These are phyloP conservation scores for Petunia axillaris DNA, from an alignment of 257 asterid genomes.

Conservation along the genomic window DNA sequence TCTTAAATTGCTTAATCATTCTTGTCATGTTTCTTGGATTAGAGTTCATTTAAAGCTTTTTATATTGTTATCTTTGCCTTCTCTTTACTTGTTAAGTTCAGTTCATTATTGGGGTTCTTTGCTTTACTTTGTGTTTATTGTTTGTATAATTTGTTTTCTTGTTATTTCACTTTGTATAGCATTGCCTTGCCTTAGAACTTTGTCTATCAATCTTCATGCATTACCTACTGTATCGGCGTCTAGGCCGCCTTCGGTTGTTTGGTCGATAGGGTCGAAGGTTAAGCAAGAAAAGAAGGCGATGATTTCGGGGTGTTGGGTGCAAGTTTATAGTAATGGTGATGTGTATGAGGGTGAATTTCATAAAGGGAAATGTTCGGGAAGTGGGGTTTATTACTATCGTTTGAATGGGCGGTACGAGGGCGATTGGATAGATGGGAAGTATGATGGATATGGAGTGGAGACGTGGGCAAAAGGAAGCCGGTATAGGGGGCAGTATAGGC, in stretches of 20 bases:
- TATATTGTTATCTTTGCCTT: conserved; percentile 41
- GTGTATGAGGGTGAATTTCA: conserved; percentile 57
- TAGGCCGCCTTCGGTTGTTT: conserved; percentile 42
- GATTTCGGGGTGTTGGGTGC: conserved; percentile 50
- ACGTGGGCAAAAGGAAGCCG: conserved; percentile 54
- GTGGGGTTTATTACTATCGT: conserved; percentile 53
- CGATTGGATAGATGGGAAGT: conserved; percentile 52
- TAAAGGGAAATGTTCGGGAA: conserved; percentile 55
- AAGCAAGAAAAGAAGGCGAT: conserved; percentile 34
- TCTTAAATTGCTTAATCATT: conserved; percentile 42
- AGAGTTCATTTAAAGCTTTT: conserved; percentile 45
- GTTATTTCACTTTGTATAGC: conserved; percentile 37
- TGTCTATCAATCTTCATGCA: conserved; percentile 34
- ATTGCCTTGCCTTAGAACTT: conserved; percentile 39
- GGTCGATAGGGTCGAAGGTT: conserved; percentile 56
- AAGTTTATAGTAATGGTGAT: conserved; percentile 52
- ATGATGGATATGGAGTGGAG: conserved; percentile 52
- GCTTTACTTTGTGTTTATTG: conserved; percentile 33
- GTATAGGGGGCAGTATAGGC: conserved; percentile 52
- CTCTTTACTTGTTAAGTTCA: conserved; percentile 39
- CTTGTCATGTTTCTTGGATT: conserved; percentile 43
- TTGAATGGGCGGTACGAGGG: conserved; percentile 57
- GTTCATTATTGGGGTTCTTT: conserved; percentile 36
- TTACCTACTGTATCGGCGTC: conserved; percentile 28
- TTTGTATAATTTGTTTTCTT: conserved; percentile 33